Percentiles rank a stretch among this genome's conserved stretches.
phyloP scores from a whole-genome alignment of 176 grass and related monocot species.

The Juncus effusus region DNA sequence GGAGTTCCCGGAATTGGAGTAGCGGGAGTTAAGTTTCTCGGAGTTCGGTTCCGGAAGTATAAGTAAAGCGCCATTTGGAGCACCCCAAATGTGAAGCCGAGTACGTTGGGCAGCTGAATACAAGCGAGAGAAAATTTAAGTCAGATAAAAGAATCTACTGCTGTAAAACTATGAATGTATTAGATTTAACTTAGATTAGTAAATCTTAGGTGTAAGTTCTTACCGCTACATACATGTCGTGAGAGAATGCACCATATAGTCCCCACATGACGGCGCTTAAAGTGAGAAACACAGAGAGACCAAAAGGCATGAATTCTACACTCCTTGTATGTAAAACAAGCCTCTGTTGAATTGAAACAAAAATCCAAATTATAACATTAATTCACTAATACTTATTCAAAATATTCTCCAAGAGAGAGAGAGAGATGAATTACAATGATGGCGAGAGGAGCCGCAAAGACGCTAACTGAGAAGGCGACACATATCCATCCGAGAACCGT shows the following conservation, averaged over 20 bases:
- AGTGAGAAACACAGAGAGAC: conserved; percentile 76
- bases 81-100: conserved; percentile 75
- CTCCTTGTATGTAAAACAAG: conserved; percentile 81
- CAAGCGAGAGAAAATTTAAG: not conserved
- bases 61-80: conserved; percentile 71
- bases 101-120: conserved; percentile 62
- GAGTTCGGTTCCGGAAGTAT: conserved; percentile 47
- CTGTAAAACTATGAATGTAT: no score
- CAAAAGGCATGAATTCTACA: conserved; percentile 87
- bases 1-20: not conserved
- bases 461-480: conserved; percentile 76
- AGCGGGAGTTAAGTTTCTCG: not conserved
- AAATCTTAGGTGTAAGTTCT: not conserved
- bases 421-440: conserved; percentile 59
- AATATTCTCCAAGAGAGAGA: not conserved
- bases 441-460: conserved; percentile 86
- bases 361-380: not conserved
- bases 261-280: conserved; percentile 72
- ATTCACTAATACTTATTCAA: not conserved
- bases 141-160: not conserved
- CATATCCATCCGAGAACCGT: conserved; percentile 74
- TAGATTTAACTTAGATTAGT: no score
- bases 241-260: conserved; percentile 67
- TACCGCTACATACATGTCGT: conserved; percentile 66
- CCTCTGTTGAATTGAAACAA: conserved; percentile 35